Base-by-base conservation (phyloP, 768 basidiomycete genomes). In the Phanerodontia chrysosporium region DNA sequence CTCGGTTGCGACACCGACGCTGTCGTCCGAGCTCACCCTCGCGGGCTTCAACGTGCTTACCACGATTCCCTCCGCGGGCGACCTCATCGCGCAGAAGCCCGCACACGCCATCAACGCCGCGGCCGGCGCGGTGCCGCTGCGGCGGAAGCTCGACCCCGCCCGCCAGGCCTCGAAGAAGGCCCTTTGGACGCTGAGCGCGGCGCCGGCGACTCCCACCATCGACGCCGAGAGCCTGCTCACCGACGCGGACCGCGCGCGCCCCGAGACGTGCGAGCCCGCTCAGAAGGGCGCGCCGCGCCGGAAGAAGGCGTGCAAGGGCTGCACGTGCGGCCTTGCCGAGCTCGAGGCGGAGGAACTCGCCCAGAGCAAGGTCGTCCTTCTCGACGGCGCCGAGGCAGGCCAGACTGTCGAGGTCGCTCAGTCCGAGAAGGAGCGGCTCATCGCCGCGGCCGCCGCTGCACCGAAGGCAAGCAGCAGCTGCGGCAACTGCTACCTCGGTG, bases 401-500 rank as follows among this genome's bases (percentile, higher is more conserved):
- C 77, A 80, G 57, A 78, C 88, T 39, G 76, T 74, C 53, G 88
- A 83, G 60, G 79, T 88, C 2, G 69, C 74, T 44, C 77, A 82
- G 65, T 71, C 68, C 42, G 91, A 89, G 77, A 86, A 77, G 73
- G 86, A 82, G 70, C 81, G 83, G 64, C 71, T 91, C 68, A 66
- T 83, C 2, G 72, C 75, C 44, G 90, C 90, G 9, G 89, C 87
- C 0, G 83, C 80, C 67, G 81, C 82, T 22, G 83, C 92, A 14
- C 85, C 87, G 13, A 92, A 92, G 76, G 93, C 91, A 36, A 98
- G 95, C 56, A 96, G 95, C 70, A 94, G 92, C 69, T 98, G 97
- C 76, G 96, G 95, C 16, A 98, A 81, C 76, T 99, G 97, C 78
- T 98, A 92, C 78, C 76, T 98, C 36, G 97, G 97, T 10, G 97